Percentiles rank a stretch among this genome's conserved stretches.
Evolutionary conservation across 176 grass and related monocot species (phyloP).

Genomic region (Sorghum bicolor): DNA sequence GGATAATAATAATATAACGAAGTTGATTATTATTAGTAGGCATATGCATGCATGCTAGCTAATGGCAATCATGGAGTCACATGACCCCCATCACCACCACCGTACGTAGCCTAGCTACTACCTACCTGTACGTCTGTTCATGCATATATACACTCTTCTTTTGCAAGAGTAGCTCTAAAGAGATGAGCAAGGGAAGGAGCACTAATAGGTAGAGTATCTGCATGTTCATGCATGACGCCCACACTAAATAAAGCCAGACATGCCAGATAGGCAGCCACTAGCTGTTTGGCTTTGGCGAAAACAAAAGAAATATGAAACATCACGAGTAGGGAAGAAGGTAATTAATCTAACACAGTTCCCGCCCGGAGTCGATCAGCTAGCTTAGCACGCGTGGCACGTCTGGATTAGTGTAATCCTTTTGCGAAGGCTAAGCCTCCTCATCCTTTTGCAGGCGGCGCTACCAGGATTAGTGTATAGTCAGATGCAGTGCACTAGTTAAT

Average conservation of each 20-base stretch:
- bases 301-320: neutral
- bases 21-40: neutral
- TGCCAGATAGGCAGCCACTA: neutral
- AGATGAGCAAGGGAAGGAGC: neutral
- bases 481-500: neutral
- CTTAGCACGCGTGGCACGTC: no score
- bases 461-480: no score
- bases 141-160: neutral
- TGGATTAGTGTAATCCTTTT: no score
- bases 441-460: no score
- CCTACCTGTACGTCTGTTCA: no score
- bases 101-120: neutral
- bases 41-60: neutral
- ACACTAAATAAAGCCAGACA: neutral
- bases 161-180: neutral
- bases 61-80: slow-evolving; percentile 54
- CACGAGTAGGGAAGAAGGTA: no score
- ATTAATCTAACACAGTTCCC: no score
- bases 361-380: no score
- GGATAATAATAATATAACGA: neutral
- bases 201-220: neutral
- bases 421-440: no score
- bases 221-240: neutral
- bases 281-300: no score
- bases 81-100: slow-evolving; percentile 24